Base-by-base conservation (phyloP, 768 basidiomycete species). In the Lenzites betulinus region DNA sequence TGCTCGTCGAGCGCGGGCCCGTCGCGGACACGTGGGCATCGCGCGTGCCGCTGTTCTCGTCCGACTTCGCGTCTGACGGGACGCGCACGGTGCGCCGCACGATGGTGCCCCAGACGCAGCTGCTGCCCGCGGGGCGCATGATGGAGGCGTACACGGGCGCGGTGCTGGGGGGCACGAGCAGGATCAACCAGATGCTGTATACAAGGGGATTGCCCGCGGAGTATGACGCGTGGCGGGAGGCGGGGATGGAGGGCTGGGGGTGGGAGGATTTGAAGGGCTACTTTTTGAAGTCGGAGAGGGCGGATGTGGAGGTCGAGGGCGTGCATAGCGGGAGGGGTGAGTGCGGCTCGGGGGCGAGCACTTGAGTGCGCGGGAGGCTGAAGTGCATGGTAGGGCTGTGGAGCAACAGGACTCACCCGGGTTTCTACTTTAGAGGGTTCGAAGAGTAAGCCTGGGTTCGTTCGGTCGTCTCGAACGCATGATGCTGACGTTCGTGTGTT, bases 111-210 rank as follows among this genome's bases (percentile, higher is more conserved):
- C 61, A 64, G 22, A 46, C 22, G 13, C 12, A 49, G 22, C 62
- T 61, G 20, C 30, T 28, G 7, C 60, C 43, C 13, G 54, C 26
- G 16, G 60, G 38, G 5, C 63, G 55, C 25, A 15, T 59, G n/a
- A 43, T 67, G 28, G 55, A 69, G 15, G 63, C 73, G 9, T 64
- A 69, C 55, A 54, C 66, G 2, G 76, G 75, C 2, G 51, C 54
- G 4, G 70, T 64, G n/a, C 71, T 84, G n/a, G 83, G 82, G 26
- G 83, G 83, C 1, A 75, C 73, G 12, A 75, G 78, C 42, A 75
- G 78, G 12, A 74, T 82, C 65, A 83, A 84, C 67, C 77, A 75
- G 30, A 69, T 78, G 65, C 55, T 71, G 28, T 76, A 74, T 54
- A 67, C 68, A 0, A 62, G 74, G 20, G 72, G 71, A 1, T 59